phyloP scores from a whole-genome alignment of 306 rosid species.

The Quercus mongolica region DNA sequence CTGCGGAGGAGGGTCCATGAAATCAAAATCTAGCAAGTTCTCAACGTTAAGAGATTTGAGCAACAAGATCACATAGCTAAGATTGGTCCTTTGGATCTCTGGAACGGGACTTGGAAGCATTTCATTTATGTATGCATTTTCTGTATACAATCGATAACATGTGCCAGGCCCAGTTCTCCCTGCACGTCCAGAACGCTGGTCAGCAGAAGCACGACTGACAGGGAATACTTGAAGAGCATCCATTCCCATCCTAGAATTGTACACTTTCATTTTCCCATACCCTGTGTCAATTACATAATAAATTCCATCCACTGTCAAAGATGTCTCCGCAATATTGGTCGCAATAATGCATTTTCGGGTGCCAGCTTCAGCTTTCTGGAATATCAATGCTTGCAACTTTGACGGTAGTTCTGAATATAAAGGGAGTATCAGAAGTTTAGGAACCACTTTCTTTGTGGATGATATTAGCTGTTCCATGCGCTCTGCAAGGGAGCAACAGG shows the following conservation, averaged over 20 bases:
- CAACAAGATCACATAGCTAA: slow-evolving; percentile 86
- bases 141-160: slow-evolving; percentile 84
- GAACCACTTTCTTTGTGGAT: slow-evolving; percentile 67
- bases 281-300: slow-evolving; percentile 94
- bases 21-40: slow-evolving; percentile 88
- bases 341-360: slow-evolving; percentile 98
- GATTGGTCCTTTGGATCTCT: slow-evolving; percentile 96
- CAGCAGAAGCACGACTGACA: slow-evolving; percentile 95
- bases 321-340: slow-evolving; percentile 96
- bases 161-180: slow-evolving; percentile 99
- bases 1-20: slow-evolving; percentile 99
- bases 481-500: slow-evolving; percentile 90
- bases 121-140: slow-evolving; percentile 84
- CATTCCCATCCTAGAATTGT: slow-evolving; percentile 99
- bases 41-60: slow-evolving; percentile 96
- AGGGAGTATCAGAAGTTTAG: slow-evolving; percentile 92
- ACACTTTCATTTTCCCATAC: slow-evolving; percentile 96
- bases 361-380: slow-evolving; percentile 93
- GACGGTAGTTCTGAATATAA: slow-evolving; percentile 97
- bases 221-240: slow-evolving; percentile 99
- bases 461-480: slow-evolving; percentile 84
- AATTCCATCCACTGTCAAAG: slow-evolving; percentile 95
- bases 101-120: slow-evolving; percentile 89
- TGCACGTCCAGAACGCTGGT: slow-evolving; percentile 98
- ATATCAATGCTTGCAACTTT: slow-evolving; percentile 92